These are phyloP conservation scores for Mycena olivaceomarginata DNA, from an alignment of 768 basidiomycete genomes.

Conservation along the genomic window DNA sequence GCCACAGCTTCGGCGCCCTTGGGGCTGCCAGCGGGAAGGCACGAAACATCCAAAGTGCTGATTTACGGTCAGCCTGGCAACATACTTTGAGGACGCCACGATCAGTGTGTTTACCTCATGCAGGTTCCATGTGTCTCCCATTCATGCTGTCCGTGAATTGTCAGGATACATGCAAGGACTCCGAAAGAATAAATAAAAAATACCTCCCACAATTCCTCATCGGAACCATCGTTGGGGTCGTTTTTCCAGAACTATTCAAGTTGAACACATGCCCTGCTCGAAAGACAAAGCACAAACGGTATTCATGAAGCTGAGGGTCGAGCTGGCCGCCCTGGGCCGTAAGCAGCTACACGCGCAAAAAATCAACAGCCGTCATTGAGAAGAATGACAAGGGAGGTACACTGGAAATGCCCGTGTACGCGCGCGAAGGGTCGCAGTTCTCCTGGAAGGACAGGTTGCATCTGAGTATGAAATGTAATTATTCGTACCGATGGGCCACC, in stretches of 20 bases:
- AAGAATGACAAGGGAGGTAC: constrained; percentile 39
- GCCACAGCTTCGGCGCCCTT: constrained; percentile 60
- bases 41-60: constrained; percentile 60
- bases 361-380: background rate
- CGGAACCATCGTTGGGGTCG: constrained; percentile 54
- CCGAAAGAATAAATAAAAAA: constrained; percentile 47
- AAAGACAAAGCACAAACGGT: constrained; percentile 22
- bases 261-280: background rate
- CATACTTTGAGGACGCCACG: background rate
- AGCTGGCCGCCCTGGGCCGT: constrained; percentile 62
- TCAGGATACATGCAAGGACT: background rate
- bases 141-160: constrained; percentile 61
- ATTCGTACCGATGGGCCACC: background rate
- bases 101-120: background rate
- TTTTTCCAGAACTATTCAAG: constrained; percentile 64
- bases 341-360: constrained; percentile 60
- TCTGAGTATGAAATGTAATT: constrained; percentile 50
- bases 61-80: background rate
- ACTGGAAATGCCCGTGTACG: constrained; percentile 64
- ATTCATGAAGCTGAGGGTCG: constrained; percentile 64
- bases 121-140: constrained; percentile 69
- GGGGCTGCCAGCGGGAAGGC: constrained; percentile 58
- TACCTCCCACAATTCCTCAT: constrained; percentile 71
- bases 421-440: constrained; percentile 65
- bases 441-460: constrained; percentile 65